Evolutionary conservation across 148 eudicot species (phyloP).

Genomic region (Chenopodium berlandieri): DNA sequence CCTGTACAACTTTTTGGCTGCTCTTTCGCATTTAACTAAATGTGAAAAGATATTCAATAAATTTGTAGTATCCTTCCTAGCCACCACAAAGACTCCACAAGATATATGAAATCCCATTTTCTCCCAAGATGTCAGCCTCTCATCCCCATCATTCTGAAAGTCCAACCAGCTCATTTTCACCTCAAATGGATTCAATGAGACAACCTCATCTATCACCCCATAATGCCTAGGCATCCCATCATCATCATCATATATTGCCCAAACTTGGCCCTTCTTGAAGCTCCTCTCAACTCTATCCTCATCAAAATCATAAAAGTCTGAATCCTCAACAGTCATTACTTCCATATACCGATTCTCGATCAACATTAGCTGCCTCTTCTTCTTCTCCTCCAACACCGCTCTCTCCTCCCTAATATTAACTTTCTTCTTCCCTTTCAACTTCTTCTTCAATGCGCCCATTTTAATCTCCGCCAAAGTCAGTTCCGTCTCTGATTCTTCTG

Average conservation of each 20-base stretch:
- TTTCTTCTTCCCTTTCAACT: slow-evolving; percentile 31
- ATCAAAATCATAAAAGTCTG: slow-evolving; percentile 86
- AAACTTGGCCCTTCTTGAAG: slow-evolving; percentile 81
- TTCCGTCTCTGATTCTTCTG: slow-evolving; percentile 22
- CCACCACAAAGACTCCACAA: slow-evolving; percentile 78
- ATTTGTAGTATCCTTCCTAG: slow-evolving; percentile 38
- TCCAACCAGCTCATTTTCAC: slow-evolving; percentile 72
- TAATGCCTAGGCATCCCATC: slow-evolving; percentile 97
- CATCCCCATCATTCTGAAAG: slow-evolving; percentile 47
- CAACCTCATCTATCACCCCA: slow-evolving; percentile 69
- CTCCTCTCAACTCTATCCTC: slow-evolving; percentile 69
- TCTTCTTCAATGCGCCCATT: slow-evolving; percentile 40
- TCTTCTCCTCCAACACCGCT: slow-evolving; percentile 27
- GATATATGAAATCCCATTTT: slow-evolving; percentile 52
- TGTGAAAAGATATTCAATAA: slow-evolving; percentile 78
- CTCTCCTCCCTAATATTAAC: slow-evolving; percentile 25
- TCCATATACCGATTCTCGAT: slow-evolving; percentile 43
- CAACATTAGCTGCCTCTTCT: slow-evolving; percentile 14
- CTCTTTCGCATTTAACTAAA: slow-evolving; percentile 66
- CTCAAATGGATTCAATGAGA: slow-evolving; percentile 65
- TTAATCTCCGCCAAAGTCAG: slow-evolving; percentile 61
- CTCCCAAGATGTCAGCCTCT: slow-evolving; percentile 41
- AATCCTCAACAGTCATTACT: slow-evolving; percentile 73
- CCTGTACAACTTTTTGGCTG: slow-evolving; percentile 64
- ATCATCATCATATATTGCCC: slow-evolving; percentile 86